Evolutionary conservation across 768 basidiomycete genomes (phyloP).

Genomic region (Hygrocybe punicea): DNA sequence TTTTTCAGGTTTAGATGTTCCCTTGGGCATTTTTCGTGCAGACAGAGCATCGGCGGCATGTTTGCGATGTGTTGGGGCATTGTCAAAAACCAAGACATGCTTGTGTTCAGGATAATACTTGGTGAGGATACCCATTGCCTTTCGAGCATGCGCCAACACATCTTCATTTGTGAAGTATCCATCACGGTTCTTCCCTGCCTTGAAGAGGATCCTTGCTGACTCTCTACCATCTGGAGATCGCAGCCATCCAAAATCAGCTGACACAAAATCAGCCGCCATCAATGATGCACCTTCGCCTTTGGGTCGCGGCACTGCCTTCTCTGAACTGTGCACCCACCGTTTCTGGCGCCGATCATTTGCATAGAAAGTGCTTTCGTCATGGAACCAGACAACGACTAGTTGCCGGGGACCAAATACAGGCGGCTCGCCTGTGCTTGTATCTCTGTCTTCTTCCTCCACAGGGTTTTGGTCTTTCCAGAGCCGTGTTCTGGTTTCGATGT

Average conservation of each 20-base stretch:
- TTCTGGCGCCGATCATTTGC: constrained; percentile 26
- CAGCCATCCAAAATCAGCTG: constrained; percentile 18
- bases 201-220: constrained; percentile 18
- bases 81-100: constrained; percentile 29
- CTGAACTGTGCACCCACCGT: constrained; percentile 26
- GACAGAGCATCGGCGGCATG: constrained; percentile 23
- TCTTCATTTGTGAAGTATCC: constrained; percentile 27
- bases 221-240: constrained; percentile 11
- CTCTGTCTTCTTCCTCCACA: background rate
- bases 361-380: constrained; percentile 38
- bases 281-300: constrained; percentile 36
- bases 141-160: constrained; percentile 20
- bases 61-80: constrained; percentile 29
- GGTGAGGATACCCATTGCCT: constrained; percentile 26
- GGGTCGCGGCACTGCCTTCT: constrained; percentile 21
- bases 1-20: constrained; percentile 2
- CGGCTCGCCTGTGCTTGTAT: background rate
- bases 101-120: constrained; percentile 20
- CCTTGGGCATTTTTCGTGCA: constrained; percentile 30
- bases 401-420: background rate
- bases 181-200: constrained; percentile 23
- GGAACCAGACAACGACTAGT: constrained; percentile 17
- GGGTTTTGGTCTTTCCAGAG: constrained; percentile 8
- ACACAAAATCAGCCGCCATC: constrained; percentile 34
- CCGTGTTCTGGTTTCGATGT: constrained; percentile 2